These are phyloP conservation scores for Coffea eugenioides DNA, from an alignment of 257 asterid species.

Conservation along the genomic window DNA sequence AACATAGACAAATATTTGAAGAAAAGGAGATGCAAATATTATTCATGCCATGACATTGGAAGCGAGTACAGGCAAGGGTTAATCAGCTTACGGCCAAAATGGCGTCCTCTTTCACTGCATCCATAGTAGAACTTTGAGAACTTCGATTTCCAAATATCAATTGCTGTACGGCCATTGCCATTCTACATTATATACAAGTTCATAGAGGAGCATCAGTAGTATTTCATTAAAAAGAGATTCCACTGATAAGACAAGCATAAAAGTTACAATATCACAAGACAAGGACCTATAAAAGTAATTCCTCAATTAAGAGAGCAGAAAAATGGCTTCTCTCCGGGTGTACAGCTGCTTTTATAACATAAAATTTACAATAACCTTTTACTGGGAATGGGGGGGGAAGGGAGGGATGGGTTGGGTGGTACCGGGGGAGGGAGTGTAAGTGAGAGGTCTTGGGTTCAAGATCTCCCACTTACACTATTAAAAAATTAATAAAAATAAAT, in stretches of 20 bases:
- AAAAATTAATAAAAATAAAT: too few relatives aligned
- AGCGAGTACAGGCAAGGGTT: neutral
- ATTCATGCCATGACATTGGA: neutral
- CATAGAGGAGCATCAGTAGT: conserved; percentile 19
- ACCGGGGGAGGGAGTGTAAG: too few relatives aligned
- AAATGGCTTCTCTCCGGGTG: neutral
- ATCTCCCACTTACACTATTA: too few relatives aligned
- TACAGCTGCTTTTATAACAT: neutral
- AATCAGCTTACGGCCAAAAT: conserved; percentile 58
- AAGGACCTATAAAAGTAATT: neutral
- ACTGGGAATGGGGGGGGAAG: too few relatives aligned
- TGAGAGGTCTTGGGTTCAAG: too few relatives aligned
- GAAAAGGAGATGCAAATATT: too few relatives aligned
- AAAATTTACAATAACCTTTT: neutral
- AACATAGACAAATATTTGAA: neutral
- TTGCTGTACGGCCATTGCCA: conserved; percentile 54
- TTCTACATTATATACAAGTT: conserved; percentile 41
- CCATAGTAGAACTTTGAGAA: conserved; percentile 69
- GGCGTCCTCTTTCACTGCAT: conserved; percentile 81
- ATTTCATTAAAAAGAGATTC: conserved; percentile 16
- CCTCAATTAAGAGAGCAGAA: neutral
- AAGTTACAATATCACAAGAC: conserved; percentile 1
- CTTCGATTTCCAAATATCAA: conserved; percentile 92
- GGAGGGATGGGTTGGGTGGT: too few relatives aligned
- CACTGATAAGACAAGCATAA: neutral